Conservation (phyloP, 139 green algal genomes). For the Desmodesmus armatus region DNA sequence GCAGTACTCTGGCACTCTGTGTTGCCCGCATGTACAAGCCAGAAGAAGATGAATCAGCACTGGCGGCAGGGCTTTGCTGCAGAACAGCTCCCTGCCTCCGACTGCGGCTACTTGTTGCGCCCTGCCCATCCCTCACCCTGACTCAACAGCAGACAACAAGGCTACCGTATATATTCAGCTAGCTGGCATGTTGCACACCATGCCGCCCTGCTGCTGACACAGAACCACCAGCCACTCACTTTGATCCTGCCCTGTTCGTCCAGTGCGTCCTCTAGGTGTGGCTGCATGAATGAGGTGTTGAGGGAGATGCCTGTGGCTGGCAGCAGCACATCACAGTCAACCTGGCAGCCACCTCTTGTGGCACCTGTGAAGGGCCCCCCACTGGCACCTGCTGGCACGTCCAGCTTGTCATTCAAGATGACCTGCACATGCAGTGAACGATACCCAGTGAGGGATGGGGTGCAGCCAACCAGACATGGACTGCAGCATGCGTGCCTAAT, state of each 20-base stretch:
- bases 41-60: too few species aligned
- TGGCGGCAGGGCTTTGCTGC: too few species aligned
- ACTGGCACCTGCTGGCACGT: background rate
- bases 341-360: background rate
- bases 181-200: too few species aligned
- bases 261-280: background rate
- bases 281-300: conserved; percentile 20
- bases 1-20: too few species aligned
- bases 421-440: background rate
- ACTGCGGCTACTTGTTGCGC: too few species aligned
- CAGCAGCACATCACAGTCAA: conserved; percentile 25
- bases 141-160: too few species aligned
- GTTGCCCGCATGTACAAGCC: too few species aligned
- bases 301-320: conserved; percentile 15
- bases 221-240: background rate
- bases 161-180: too few species aligned
- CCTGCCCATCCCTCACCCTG: too few species aligned
- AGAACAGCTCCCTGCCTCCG: too few species aligned
- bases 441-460: background rate
- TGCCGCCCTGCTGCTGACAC: background rate
- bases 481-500: background rate
- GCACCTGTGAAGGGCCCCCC: background rate
- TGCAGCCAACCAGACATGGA: background rate
- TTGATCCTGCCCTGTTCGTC: conserved; percentile 3
- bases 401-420: conserved; percentile 25